Evolutionary conservation across 805 yeast species (phyloP).

Genomic region (Monosporozyma siamensis): DNA sequence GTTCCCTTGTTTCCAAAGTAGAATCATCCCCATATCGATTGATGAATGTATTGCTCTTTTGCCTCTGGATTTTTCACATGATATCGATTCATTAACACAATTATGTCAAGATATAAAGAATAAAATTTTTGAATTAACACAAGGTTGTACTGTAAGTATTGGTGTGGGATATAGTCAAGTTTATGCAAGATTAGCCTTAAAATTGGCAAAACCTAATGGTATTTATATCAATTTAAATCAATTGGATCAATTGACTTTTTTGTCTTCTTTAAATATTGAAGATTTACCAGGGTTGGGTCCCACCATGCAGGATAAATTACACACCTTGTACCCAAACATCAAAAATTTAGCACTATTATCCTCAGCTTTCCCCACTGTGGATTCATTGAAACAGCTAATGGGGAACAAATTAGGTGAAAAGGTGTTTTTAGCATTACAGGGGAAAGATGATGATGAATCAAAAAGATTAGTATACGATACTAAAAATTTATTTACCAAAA

Average conservation of each 20-base stretch:
- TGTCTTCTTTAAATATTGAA: constrained; percentile 19
- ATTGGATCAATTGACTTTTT: constrained; percentile 3
- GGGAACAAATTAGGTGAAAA: constrained; percentile 68
- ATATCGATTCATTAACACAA: constrained; percentile 10
- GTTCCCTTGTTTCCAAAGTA: constrained; percentile 7
- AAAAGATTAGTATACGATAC: constrained; percentile 45
- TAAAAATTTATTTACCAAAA: constrained; percentile 43
- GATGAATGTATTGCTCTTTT: constrained; percentile 67
- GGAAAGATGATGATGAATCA: constrained; percentile 51
- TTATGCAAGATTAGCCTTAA: constrained; percentile 65
- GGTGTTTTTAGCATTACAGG: constrained; percentile 50
- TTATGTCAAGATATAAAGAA: constrained; percentile 25
- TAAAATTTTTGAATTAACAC: constrained; percentile 39
- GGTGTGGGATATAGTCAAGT: constrained; percentile 72
- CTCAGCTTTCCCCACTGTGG: constrained; percentile 17
- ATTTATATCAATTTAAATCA: constrained; percentile 20
- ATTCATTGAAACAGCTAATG: constrained; percentile 36
- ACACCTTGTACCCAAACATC: constrained; percentile 8
- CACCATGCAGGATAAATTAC: constrained; percentile 40
- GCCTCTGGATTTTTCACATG: not conserved
- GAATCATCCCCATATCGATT: constrained; percentile 75
- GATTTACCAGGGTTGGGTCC: constrained; percentile 59
- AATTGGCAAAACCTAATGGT: constrained; percentile 77
- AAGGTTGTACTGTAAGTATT: constrained; percentile 60
- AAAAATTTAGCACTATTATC: constrained; percentile 33